phyloP scores from a whole-genome alignment of 352 stramenopile species.

The Pythium coloratum region DNA sequence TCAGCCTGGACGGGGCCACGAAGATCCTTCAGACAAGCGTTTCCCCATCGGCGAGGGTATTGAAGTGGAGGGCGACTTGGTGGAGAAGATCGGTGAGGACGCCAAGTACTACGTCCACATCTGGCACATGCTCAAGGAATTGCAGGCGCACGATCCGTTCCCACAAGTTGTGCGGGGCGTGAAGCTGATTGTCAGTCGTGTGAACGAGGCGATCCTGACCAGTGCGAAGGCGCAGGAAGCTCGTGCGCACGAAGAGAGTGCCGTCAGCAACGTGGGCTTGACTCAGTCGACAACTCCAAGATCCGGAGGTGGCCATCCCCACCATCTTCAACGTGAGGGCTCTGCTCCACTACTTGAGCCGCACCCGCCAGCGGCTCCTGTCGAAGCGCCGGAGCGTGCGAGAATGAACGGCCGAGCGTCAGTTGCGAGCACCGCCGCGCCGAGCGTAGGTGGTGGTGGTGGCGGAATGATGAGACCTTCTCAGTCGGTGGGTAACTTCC shows the following conservation, averaged over 20 bases:
- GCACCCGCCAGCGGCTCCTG: neutral
- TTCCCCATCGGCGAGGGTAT: slow-evolving; percentile 28
- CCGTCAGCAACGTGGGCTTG: neutral
- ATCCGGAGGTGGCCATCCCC: slow-evolving; percentile 4
- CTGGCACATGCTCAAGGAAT: slow-evolving; percentile 60
- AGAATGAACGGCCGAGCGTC: neutral
- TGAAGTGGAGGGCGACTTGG: slow-evolving; percentile 23
- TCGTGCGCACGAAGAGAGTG: neutral
- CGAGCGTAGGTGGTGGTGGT: neutral
- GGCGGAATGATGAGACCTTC: slow-evolving; percentile 48
- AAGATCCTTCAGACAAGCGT: slow-evolving; percentile 8
- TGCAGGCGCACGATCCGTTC: slow-evolving; percentile 79
- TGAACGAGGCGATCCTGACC: slow-evolving; percentile 35
- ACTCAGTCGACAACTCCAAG: slow-evolving; percentile 7
- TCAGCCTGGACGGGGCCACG: neutral
- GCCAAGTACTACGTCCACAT: slow-evolving; percentile 66
- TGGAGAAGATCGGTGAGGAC: slow-evolving; percentile 29
- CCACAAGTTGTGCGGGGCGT: slow-evolving; percentile 45
- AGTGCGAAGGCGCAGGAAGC: slow-evolving; percentile 15
- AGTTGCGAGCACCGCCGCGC: neutral
- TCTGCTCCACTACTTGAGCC: slow-evolving; percentile 16
- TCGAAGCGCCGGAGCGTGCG: neutral
- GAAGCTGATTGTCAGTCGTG: slow-evolving; percentile 35
- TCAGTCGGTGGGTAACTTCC: slow-evolving; percentile 78
- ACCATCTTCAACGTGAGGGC: slow-evolving; percentile 14